A percentile compares a stretch with the other conserved stretches of the same genome.
phyloP scores from a whole-genome alignment of 139 green algal species.

The Tetraselmis striata region DNA sequence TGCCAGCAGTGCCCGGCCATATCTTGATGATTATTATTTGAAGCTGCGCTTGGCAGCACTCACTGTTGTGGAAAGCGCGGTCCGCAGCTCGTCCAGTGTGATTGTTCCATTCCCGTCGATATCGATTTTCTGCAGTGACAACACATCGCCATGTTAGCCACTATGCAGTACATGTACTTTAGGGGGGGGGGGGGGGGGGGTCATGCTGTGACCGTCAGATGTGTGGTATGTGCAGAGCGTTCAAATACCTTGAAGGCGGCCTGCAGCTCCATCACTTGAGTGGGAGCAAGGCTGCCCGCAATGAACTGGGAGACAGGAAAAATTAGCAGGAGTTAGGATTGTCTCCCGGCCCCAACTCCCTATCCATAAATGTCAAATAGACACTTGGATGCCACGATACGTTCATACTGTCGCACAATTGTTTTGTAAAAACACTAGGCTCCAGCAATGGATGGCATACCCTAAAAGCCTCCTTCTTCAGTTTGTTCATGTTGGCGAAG shows the following conservation, averaged over 20 bases:
- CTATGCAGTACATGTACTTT: slow-evolving; percentile 80
- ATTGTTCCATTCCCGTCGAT: slow-evolving; percentile 84
- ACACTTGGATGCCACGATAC: too few species aligned
- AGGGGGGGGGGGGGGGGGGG: too few species aligned
- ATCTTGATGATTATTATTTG: too few species aligned
- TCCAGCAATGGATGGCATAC: too few species aligned
- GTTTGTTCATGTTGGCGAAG: slow-evolving; percentile 92
- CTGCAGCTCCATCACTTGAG: neutral
- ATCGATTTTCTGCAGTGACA: slow-evolving; percentile 64
- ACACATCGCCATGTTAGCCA: slow-evolving; percentile 82
- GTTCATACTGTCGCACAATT: too few species aligned
- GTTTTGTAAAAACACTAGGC: too few species aligned
- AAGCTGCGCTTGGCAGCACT: neutral
- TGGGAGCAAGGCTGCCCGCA: neutral
- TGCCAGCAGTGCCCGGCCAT: too few species aligned
- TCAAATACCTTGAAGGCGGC: neutral
- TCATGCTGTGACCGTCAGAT: too few species aligned
- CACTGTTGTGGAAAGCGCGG: neutral
- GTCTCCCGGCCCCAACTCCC: too few species aligned
- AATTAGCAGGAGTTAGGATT: too few species aligned
- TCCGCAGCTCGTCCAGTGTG: slow-evolving; percentile 78
- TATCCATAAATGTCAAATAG: too few species aligned
- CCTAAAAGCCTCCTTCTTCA: slow-evolving; percentile 94
- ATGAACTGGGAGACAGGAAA: neutral
- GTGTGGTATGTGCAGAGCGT: too few species aligned